phyloP scores from a whole-genome alignment of 2,329 filamentous ascomycete genomes.

The Bimuria novae-zelandiae region DNA sequence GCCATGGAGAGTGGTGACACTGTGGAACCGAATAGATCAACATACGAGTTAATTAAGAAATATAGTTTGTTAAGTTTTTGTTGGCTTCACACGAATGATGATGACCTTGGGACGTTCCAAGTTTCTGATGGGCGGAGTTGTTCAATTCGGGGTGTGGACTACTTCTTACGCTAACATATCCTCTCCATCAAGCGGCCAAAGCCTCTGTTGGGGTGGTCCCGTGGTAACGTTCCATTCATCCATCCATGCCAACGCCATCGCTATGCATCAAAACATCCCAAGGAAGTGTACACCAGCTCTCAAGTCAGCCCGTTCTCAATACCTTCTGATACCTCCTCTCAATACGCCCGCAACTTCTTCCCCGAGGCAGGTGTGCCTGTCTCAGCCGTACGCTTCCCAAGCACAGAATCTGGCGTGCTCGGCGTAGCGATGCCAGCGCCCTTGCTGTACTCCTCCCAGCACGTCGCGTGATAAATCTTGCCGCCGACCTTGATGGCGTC shows the following conservation, averaged over 20 bases:
- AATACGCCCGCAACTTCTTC: conserved; percentile 40
- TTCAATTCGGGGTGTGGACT: too few relatives aligned
- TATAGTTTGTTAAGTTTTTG: too few relatives aligned
- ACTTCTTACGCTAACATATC: too few relatives aligned
- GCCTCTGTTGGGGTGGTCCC: neutral
- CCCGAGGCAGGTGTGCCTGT: conserved; percentile 26
- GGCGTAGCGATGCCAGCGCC: conserved; percentile 37
- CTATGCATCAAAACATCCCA: conserved; percentile 10
- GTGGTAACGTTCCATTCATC: neutral
- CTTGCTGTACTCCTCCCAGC: conserved; percentile 69
- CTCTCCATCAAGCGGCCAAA: neutral
- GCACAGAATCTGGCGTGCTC: conserved; percentile 43
- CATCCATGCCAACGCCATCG: conserved; percentile 12
- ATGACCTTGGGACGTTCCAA: too few relatives aligned
- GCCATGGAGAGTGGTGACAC: neutral
- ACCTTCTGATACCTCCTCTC: too few relatives aligned
- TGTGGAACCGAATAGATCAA: too few relatives aligned
- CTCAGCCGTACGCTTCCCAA: conserved; percentile 45
- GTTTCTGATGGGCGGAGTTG: too few relatives aligned
- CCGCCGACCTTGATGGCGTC: conserved; percentile 79
- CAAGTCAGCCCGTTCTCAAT: too few relatives aligned
- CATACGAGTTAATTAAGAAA: too few relatives aligned
- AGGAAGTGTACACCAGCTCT: too few relatives aligned
- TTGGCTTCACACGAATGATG: too few relatives aligned
- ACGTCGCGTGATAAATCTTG: conserved; percentile 87